A percentile compares a stretch with the other conserved stretches of the same genome.
Evolutionary conservation across 176 grass and related monocot species (phyloP).

Genomic region (sorghum (Sorghum bicolor)): Sorghum_bicolor_NCBIv3 NC_012877.2:45097501-45098000

Average conservation of each 20-base stretch:
- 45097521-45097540: background rate
- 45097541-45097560: background rate
- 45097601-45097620: no score
- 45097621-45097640: background rate
- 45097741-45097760: background rate
- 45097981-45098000: slow-evolving; percentile 8
- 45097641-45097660: background rate
- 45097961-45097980: slow-evolving; percentile 24
- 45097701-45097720: background rate
- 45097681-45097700: background rate
- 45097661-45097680: background rate
- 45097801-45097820: background rate
- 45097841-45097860: background rate
- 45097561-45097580: background rate
- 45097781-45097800: background rate
- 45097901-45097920: slow-evolving; percentile 25
- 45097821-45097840: slow-evolving; percentile 21
- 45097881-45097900: slow-evolving; percentile 1
- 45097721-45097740: background rate
- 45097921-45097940: slow-evolving; percentile 26
- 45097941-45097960: slow-evolving; percentile 20
- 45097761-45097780: slow-evolving; percentile 9
- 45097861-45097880: background rate
- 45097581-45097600: no score
- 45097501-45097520: background rate